phyloP scores from a whole-genome alignment of 345 rosid species.

The Corchorus olitorius region DNA sequence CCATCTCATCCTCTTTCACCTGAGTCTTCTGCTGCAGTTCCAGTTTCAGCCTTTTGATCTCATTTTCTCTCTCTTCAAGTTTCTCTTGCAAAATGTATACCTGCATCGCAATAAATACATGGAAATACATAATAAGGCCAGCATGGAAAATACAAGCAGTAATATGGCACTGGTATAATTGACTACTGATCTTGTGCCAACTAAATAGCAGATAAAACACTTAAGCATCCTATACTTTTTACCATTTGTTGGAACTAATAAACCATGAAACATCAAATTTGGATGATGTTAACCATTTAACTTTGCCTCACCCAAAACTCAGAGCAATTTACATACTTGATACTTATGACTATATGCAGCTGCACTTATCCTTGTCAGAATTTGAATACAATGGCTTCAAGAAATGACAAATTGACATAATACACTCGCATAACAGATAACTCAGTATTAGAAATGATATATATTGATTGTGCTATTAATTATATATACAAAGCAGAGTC shows the following conservation, averaged over 20 bases:
- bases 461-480: not conserved
- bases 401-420: not conserved
- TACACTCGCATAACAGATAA: not conserved
- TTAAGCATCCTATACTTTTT: too few relatives aligned
- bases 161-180: not conserved
- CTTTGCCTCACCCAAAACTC: not conserved
- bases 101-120: slow-evolving; percentile 35
- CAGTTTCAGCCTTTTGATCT: slow-evolving; percentile 45
- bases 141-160: not conserved
- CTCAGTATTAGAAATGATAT: not conserved
- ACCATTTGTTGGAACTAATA: not conserved
- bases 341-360: too few relatives aligned
- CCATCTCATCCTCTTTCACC: slow-evolving; percentile 32
- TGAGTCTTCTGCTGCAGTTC: slow-evolving; percentile 43
- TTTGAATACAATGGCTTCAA: not conserved
- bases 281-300: too few relatives aligned
- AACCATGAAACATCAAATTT: not conserved
- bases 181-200: not conserved
- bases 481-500: not conserved
- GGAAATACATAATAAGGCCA: not conserved
- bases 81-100: slow-evolving; percentile 72
- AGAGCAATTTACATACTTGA: not conserved
- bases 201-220: not conserved
- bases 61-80: slow-evolving; percentile 64
- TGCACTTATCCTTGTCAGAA: not conserved